Conservation (phyloP, 495 filamentous ascomycete genomes). For the Neurospora sp. region DNA sequence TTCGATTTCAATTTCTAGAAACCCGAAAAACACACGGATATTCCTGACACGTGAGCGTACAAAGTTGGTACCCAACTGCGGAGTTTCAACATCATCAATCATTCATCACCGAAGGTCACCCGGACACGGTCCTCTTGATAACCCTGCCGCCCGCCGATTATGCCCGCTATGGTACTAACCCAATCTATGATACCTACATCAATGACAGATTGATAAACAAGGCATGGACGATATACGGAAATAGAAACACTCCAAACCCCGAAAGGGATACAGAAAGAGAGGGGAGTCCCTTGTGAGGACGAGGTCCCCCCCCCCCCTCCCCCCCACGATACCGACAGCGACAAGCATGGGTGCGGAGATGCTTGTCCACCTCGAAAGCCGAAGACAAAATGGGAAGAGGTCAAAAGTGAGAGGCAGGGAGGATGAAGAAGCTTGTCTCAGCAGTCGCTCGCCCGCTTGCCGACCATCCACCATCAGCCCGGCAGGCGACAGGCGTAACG, state of each 20-base stretch:
- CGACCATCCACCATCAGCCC: neutral
- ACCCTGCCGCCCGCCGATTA: neutral
- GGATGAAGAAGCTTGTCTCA: neutral
- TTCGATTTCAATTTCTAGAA: neutral
- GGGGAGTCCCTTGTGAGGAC: neutral
- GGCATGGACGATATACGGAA: neutral
- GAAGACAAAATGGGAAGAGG: neutral
- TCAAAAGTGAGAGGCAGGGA: neutral
- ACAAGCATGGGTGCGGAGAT: neutral
- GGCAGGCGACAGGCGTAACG: neutral
- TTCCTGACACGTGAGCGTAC: neutral
- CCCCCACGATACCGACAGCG: neutral
- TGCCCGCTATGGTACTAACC: neutral
- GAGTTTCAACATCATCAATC: neutral
- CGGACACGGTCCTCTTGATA: neutral
- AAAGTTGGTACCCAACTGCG: neutral
- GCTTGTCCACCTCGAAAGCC: neutral
- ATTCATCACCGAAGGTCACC: neutral
- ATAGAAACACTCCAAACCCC: neutral
- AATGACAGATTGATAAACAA: neutral
- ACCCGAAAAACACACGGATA: neutral
- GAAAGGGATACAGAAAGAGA: neutral
- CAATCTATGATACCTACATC: neutral
- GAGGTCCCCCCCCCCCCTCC: too few species aligned
- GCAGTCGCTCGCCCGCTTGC: neutral